A percentile compares a stretch with the other conserved stretches of the same genome.
Conservation (phyloP, 768 basidiomycete genomes). For the Crepidotus variabilis region DNA sequence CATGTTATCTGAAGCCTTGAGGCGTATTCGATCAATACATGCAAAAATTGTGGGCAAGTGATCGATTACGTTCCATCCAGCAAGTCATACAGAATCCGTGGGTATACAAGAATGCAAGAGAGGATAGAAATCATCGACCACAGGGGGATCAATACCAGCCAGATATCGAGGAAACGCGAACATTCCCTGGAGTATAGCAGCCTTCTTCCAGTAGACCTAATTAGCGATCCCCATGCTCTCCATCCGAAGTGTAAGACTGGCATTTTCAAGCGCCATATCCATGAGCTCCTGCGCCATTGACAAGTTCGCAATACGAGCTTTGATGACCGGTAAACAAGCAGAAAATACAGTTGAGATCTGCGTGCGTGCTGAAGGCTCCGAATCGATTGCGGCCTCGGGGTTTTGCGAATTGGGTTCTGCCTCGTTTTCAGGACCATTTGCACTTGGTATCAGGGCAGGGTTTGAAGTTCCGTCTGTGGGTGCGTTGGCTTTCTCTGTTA, state of each 20-base stretch:
- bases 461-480: conserved; percentile 1
- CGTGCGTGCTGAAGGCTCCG: conserved; percentile 26
- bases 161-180: too few relatives aligned
- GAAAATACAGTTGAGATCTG: conserved; percentile 39
- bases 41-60: too few relatives aligned
- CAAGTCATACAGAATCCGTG: too few relatives aligned
- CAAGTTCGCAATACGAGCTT: conserved; percentile 43
- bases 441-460: not conserved
- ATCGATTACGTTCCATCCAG: too few relatives aligned
- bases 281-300: conserved; percentile 46
- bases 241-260: conserved; percentile 42
- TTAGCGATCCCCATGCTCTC: conserved; percentile 38
- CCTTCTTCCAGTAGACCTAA: not conserved
- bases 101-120: too few relatives aligned
- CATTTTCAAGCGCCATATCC: conserved; percentile 47
- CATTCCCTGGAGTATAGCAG: not conserved
- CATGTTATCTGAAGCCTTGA: too few relatives aligned
- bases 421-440: not conserved
- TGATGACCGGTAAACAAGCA: conserved; percentile 45
- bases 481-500: conserved; percentile 10
- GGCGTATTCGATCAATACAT: too few relatives aligned
- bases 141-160: too few relatives aligned
- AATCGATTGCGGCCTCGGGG: conserved; percentile 6
- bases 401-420: not conserved
- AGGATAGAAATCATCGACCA: too few relatives aligned